Evolutionary conservation across 495 filamentous ascomycete genomes (phyloP), one percentile per base, ranked within the genome.

Genomic region (Penicillium pulvis): DNA sequence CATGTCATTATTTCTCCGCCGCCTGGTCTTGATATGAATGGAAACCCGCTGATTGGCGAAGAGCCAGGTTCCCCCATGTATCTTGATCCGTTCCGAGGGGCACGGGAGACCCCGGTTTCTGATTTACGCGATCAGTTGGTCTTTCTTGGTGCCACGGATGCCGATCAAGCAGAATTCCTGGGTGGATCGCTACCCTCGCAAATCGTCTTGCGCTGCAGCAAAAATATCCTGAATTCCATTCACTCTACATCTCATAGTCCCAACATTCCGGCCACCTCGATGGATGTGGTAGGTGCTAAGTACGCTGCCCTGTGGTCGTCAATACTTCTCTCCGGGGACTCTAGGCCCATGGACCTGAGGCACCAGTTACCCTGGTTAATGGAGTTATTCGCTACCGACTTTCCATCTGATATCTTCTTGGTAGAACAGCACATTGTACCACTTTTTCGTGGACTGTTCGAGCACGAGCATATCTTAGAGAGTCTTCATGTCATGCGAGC

Each of bases 291-390:
- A 49, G 80, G 81, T 50, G 86, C 90, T 0, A 80, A 85, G 61
- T 97, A 96, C 72, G 85, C 83, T 43, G 83, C 88, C 33, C 78
- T 93, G 53, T 97, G 92, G 92, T 85, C 87, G 6, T 81, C 87
- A 57, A 80, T 93, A 61, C 77, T 93, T 53, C 79, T 86, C 60
- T 78, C 71, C 48, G 72, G 62, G 51, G 63, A 67, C 64, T 75
- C 66, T 72, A 74, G 73, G 63, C 77, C 66, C 62, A 75, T 77
- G 53, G 82, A 87, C 23, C 79, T 85, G 17, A 73, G 82, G 35
- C 82, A 88, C 54, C 82, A 86, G 53, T 74, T 91, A 11, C 83
- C 82, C n/a, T 85, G 86, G 66, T 79, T 90, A 26, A 76, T 88
- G 61, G 84, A 88, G 58, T 80, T 87, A 52, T 82, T 89, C 61